Conservation (phyloP, 768 basidiomycete species). For the Trametes sanguinea region DNA sequence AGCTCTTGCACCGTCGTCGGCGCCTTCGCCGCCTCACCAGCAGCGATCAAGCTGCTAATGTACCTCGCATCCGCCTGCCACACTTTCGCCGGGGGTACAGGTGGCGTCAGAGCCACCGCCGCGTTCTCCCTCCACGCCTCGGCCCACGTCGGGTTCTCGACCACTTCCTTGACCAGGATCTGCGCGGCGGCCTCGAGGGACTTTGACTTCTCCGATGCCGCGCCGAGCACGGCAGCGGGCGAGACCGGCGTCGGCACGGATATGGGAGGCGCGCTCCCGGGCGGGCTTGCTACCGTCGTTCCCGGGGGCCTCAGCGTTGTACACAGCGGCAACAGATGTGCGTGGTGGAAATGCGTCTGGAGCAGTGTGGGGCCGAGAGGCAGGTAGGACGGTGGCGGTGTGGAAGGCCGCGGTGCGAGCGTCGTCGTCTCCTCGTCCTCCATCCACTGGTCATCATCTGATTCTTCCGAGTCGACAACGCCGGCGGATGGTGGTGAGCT, state of each 20-base stretch:
- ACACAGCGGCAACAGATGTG: constrained; percentile 60
- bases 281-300: constrained; percentile 33
- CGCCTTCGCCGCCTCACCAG: constrained; percentile 40
- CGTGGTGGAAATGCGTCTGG: constrained; percentile 68
- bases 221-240: constrained; percentile 69
- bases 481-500: constrained; percentile 35
- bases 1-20: constrained; percentile 47
- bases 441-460: constrained; percentile 40
- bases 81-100: constrained; percentile 37
- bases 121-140: constrained; percentile 58
- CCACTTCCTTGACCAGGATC: constrained; percentile 64
- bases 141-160: constrained; percentile 73
- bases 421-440: constrained; percentile 31
- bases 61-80: constrained; percentile 61
- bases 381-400: constrained; percentile 71
- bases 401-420: constrained; percentile 56
- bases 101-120: constrained; percentile 23
- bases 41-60: constrained; percentile 45
- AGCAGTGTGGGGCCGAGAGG: constrained; percentile 71
- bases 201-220: constrained; percentile 63
- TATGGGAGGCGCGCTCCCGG: constrained; percentile 42
- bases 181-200: constrained; percentile 68
- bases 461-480: constrained; percentile 39
- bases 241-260: constrained; percentile 86
- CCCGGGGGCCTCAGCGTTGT: constrained; percentile 62